Evolutionary conservation across 1,284 basidiomycete species (phyloP), one percentile per base, ranked within the genome.

Genomic region (Trametes sp.): DNA sequence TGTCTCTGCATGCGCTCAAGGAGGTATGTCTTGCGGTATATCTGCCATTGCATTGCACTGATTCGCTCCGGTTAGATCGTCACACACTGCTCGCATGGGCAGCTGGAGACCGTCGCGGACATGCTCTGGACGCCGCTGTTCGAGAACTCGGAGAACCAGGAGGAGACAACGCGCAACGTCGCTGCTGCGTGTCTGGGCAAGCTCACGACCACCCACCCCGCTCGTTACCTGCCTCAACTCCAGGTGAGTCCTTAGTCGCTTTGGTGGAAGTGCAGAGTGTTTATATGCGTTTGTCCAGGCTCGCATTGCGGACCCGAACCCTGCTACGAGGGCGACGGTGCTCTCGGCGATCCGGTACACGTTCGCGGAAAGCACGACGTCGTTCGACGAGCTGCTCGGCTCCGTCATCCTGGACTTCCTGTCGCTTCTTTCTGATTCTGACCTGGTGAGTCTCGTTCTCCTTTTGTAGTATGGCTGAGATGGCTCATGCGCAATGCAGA

Each of bases 161-260:
- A 98, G 69, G 97, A 98, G 75, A 93, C 92, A 4, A 92, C 94
- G 3, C 83, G 96, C 59, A 98, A 97, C 74, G 94, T 98, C 61
- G 95, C 95, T 35, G 96, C 97, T 49, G 96, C 98, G 23, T 99
- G 97, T 75, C 85, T 99, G 21, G 98, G 97, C 50, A 96, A 98
- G 75, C 82, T 99, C 45, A 97, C 96, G 0, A 93, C 93, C 0
- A 93, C 93, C 1, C 91, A 97, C 59, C 95, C 97, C 6, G 85
- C 88, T 0, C 88, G 90, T 70, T 98, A 96, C 76, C 81, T 99
- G 16, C 94, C 92, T 7, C 93, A 96, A 70, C 85, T 98, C n/a
- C 94, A 97, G 73, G 91, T 94, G 71, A 65, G 86, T 76, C 1
- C 4, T 24, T 16, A 6, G 31, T 14, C 24, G 21, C n/a, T 13